phyloP scores from a whole-genome alignment of 2,329 filamentous ascomycete species.

The Aspergillus fumigatus region DNA sequence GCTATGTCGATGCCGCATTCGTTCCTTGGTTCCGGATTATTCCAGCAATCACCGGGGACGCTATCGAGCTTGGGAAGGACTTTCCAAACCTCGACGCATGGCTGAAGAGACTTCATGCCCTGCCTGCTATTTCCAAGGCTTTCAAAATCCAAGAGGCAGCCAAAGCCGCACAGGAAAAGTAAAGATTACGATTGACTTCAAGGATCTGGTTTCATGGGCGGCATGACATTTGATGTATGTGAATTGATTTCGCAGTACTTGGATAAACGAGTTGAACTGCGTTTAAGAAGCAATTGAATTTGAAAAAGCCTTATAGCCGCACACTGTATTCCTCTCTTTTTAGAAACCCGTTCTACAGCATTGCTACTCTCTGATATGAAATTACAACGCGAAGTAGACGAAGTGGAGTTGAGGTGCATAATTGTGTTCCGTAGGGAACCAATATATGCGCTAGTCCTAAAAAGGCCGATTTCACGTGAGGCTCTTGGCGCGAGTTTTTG shows the following conservation, averaged over 20 bases:
- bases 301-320: neutral
- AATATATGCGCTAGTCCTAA: conserved; percentile 7
- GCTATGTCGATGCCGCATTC: conserved; percentile 42
- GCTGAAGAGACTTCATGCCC: conserved; percentile 24
- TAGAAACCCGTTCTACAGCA: neutral
- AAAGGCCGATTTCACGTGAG: conserved; percentile 13
- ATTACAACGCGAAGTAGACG: neutral
- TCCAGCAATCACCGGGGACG: conserved; percentile 3
- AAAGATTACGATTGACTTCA: neutral
- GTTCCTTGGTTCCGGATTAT: conserved; percentile 31
- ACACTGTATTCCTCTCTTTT: neutral
- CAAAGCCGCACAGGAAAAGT: neutral
- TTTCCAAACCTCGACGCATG: conserved; percentile 28
- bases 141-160: conserved; percentile 9
- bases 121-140: conserved; percentile 22
- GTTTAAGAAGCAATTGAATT: neutral
- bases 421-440: neutral
- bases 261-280: neutral
- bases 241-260: neutral
- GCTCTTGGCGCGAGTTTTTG: conserved; percentile 35
- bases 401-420: neutral
- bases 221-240: neutral
- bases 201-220: neutral
- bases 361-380: neutral
- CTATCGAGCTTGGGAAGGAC: conserved; percentile 25